Percentiles rank a stretch among this genome's conserved stretches.
Evolutionary conservation across 768 basidiomycete genomes (phyloP).

Genomic region (Tremella fuciformis): DNA sequence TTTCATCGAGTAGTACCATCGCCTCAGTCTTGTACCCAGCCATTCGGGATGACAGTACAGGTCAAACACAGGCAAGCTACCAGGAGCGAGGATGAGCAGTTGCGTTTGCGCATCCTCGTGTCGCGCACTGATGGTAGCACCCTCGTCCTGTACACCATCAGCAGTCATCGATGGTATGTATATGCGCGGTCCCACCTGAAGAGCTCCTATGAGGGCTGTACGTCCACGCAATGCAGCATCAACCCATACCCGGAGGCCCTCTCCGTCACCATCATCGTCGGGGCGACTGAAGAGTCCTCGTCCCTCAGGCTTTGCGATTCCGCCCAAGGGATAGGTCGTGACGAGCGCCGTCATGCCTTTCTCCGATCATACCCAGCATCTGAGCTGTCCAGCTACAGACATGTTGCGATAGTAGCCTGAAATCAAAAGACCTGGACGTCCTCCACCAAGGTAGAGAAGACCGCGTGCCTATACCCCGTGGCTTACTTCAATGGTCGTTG

Average conservation of each 20-base stretch:
- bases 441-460: no score
- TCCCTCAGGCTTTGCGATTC: conserved; percentile 1
- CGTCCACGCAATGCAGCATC: conserved; percentile 6
- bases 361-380: no score
- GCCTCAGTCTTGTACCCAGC: conserved; percentile 10
- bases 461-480: no score
- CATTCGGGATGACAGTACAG: conserved; percentile 36
- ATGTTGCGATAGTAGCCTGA: no score
- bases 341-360: no score
- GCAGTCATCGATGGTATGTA: background rate
- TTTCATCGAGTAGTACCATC: background rate
- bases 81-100: conserved; percentile 21
- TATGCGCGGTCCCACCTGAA: background rate
- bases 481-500: no score
- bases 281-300: conserved; percentile 12
- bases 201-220: background rate
- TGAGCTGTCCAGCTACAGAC: no score
- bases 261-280: background rate
- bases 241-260: conserved; percentile 12
- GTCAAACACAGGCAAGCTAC: conserved; percentile 24
- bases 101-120: conserved; percentile 8
- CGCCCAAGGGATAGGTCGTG: conserved; percentile 2
- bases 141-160: conserved; percentile 3
- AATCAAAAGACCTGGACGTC: no score
- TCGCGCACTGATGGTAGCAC: conserved; percentile 7